Percentiles rank a stretch among this genome's conserved stretches.
phyloP scores from a whole-genome alignment of 2,329 filamentous ascomycete genomes.

The Xylaria sp. region DNA sequence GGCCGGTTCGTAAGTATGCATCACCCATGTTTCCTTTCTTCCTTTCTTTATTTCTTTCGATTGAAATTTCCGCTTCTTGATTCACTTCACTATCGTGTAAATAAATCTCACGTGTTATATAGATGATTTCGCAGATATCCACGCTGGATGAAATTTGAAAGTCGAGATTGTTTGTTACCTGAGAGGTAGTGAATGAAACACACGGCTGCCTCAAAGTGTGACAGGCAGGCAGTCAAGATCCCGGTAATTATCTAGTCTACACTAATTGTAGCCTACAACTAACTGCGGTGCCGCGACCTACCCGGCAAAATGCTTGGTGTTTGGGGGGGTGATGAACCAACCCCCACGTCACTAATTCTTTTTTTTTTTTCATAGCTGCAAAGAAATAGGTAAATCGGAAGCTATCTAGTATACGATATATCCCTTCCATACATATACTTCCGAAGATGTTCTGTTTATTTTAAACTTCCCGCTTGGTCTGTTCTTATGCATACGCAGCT shows the following conservation, averaged over 20 bases:
- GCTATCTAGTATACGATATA: not conserved
- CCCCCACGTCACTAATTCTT: conserved; percentile 9
- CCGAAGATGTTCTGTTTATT: not conserved
- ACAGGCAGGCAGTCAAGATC: too few species aligned
- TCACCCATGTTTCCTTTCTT: conserved; percentile 47
- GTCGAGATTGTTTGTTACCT: not conserved
- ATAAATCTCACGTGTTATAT: not conserved
- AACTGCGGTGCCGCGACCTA: conserved; percentile 19
- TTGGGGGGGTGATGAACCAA: not conserved
- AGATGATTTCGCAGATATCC: too few species aligned
- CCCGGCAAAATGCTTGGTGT: conserved; percentile 9
- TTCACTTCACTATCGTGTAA: not conserved
- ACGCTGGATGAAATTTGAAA: too few species aligned
- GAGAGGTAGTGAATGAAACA: not conserved
- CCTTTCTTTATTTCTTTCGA: not conserved
- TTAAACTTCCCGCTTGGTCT: too few species aligned
- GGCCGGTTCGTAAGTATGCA: conserved; percentile 63
- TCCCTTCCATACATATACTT: not conserved
- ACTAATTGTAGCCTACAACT: too few species aligned
- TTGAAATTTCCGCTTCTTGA: not conserved
- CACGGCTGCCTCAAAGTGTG: conserved; percentile 6
- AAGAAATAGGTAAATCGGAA: too few species aligned
- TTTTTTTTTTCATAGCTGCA: not conserved
- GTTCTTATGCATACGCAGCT: not conserved
- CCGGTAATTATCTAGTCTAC: too few species aligned